phyloP scores from a whole-genome alignment of 2,329 filamentous ascomycete genomes.

The Grosmannia clavigera region DNA sequence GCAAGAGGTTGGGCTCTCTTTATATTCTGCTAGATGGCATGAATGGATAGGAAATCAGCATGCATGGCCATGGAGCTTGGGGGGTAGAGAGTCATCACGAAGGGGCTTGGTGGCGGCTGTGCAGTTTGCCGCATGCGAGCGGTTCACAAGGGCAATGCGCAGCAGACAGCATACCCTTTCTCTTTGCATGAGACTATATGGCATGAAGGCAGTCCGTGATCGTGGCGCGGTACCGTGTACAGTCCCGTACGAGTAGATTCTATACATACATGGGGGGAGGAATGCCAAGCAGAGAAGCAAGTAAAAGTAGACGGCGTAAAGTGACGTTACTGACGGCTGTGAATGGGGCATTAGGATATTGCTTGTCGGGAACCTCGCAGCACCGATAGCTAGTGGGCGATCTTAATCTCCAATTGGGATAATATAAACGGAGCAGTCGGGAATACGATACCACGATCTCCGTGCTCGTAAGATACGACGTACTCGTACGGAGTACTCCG shows the following conservation, averaged over 20 bases:
- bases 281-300: not conserved
- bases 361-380: not conserved
- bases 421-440: not conserved
- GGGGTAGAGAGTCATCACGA: not conserved
- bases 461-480: too few species aligned
- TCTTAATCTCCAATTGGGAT: not conserved
- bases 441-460: not conserved
- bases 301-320: not conserved
- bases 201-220: not conserved
- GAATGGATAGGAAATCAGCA: slow-evolving; percentile 1
- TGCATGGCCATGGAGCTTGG: not conserved
- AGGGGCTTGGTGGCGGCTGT: not conserved
- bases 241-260: not conserved
- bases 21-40: not conserved
- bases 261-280: not conserved
- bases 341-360: not conserved
- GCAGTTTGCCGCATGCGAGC: not conserved
- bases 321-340: not conserved
- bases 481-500: too few species aligned
- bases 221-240: not conserved
- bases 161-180: not conserved
- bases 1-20: not conserved
- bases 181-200: not conserved
- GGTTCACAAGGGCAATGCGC: not conserved
- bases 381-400: not conserved